Conservation (phyloP, 192 early-diverging fungal genomes). For the Rhizophlyctis rosea region DNA sequence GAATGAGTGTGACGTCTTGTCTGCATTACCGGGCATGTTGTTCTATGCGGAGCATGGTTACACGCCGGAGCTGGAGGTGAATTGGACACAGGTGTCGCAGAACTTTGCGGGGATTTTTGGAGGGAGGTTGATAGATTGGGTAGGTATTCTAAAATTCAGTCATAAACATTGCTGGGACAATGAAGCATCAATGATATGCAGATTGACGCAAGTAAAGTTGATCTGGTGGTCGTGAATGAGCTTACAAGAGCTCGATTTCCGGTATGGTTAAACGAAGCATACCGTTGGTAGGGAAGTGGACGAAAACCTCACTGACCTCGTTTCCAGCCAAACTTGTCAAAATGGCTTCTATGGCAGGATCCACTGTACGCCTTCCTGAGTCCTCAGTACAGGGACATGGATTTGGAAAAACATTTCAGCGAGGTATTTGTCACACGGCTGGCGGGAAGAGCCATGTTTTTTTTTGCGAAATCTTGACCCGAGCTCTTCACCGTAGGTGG, state of each 20-base stretch:
- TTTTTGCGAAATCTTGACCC: not conserved
- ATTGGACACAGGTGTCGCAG: slow-evolving; percentile 51
- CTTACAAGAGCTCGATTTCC: not conserved
- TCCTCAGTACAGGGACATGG: slow-evolving; percentile 69
- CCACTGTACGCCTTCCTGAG: slow-evolving; percentile 60
- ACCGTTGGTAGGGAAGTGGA: not conserved
- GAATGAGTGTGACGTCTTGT: slow-evolving; percentile 80
- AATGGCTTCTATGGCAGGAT: slow-evolving; percentile 87
- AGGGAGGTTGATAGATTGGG: slow-evolving; percentile 73
- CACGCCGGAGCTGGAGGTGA: slow-evolving; percentile 59
- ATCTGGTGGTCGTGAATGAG: slow-evolving; percentile 11
- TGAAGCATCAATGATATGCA: too few relatives aligned
- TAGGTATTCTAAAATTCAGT: not conserved
- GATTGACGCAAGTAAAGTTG: slow-evolving; percentile 58
- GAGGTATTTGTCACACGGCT: slow-evolving; percentile 12
- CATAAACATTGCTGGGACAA: too few relatives aligned
- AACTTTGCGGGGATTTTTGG: slow-evolving; percentile 77
- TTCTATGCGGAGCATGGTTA: slow-evolving; percentile 78
- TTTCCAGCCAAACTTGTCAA: slow-evolving; percentile 42
- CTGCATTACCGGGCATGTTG: slow-evolving; percentile 71
- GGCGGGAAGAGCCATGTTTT: not conserved
- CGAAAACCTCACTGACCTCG: slow-evolving; percentile 12
- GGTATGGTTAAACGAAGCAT: not conserved
- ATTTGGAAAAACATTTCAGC: slow-evolving; percentile 66
- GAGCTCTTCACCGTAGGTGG: slow-evolving; percentile 41